A percentile compares a stretch with the other conserved stretches of the same genome.
Evolutionary conservation across 345 rosid species (phyloP).

Genomic region (Pistacia vera): DNA sequence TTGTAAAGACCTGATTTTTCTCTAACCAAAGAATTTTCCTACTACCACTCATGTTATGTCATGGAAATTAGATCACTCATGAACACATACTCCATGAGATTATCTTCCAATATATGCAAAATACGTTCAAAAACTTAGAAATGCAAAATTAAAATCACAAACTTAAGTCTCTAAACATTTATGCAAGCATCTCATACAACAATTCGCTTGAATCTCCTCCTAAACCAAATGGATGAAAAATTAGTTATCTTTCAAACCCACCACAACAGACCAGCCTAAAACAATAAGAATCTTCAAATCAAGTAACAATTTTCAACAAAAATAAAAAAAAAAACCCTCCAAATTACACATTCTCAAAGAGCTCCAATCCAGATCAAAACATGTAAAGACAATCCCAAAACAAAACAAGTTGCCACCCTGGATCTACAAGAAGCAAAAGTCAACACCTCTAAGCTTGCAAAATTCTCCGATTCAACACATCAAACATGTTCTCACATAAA

Average conservation of each 20-base stretch:
- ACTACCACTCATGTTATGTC: not conserved
- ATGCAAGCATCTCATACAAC: not conserved
- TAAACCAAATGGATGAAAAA: not conserved
- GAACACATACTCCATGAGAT: not conserved
- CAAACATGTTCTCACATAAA: not conserved
- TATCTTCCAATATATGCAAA: not conserved
- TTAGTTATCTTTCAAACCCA: not conserved
- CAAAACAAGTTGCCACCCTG: not conserved
- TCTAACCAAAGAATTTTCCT: not conserved
- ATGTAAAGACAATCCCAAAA: not conserved
- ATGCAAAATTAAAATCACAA: not conserved
- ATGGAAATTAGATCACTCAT: not conserved
- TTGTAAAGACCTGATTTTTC: not conserved
- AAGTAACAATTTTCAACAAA: not conserved
- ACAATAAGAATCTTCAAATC: not conserved
- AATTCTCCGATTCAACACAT: not conserved
- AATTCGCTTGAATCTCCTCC: not conserved
- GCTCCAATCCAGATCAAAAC: conserved; percentile 6
- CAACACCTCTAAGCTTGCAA: not conserved
- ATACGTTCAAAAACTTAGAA: not conserved
- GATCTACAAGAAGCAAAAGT: conserved; percentile 13
- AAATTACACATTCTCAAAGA: not conserved
- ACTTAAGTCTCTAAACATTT: not conserved
- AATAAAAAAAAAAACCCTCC: not conserved
- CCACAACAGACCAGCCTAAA: not conserved